Evolutionary conservation across 257 asterid genomes (phyloP), one percentile per base, ranked within the genome.

Genomic region (Fraxinus pennsylvanica): DNA sequence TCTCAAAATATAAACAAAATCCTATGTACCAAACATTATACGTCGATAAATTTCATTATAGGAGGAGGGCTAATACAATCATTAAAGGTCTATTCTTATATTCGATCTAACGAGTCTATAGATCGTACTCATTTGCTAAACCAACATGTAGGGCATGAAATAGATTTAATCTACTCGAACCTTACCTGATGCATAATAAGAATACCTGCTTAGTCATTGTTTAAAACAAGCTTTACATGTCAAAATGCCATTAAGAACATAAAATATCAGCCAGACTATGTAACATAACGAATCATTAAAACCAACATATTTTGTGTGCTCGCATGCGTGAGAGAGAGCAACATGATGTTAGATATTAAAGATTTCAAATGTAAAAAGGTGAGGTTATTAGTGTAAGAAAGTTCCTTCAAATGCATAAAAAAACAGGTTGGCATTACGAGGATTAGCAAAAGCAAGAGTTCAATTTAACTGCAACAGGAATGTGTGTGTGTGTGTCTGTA

Each of bases 401-500:
- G 74, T 71, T 74, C 29, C 36, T 35, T 17, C 39, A 19, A 30
- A 73, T 68, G 71, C 63, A 73, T 67, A 78, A 61, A 39, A 74
- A 82, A 72, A 43, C 59, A 71, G 80, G 78, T 81, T 81, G 82
- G 82, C 69, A 73, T 63, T 57, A 81, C 74, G 69, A 80, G 79
- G 83, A 77, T 69, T 79, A 78, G 69, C 75, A 74, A 74, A 67
- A 68, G 68, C 14, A 33, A 72, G 33, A 30, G 66, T 22, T 29
- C 35, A 43, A 2, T 66, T 54, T 13, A 50, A 32, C 9, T 1
- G 33, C 63, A 15, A 38, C 10, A 2, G 7, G 72, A 25, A 10
- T 3, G 27, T 38, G 12, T 25, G 21, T 3, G 27, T 38, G 12
- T 25, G 21, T 17, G 32, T 30, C 3, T 32, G 35, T 3, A 15